A percentile compares a stretch with the other conserved stretches of the same genome.
Evolutionary conservation across 257 asterid genomes (phyloP).

Genomic region (Leonotis leonurus): DNA sequence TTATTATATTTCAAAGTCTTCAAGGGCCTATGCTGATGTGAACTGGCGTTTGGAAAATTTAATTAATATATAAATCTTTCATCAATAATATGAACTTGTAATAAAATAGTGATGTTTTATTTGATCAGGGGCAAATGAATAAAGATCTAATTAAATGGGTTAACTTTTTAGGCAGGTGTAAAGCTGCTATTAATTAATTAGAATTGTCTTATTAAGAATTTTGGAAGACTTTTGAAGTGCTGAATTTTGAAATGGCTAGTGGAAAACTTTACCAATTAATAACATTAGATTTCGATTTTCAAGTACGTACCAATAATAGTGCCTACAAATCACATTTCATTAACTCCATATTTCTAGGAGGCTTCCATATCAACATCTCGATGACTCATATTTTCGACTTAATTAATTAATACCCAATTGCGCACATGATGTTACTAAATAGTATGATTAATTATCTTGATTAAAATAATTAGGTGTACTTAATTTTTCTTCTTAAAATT

Average conservation of each 20-base stretch:
- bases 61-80: slow-evolving; percentile 17
- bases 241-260: slow-evolving; percentile 25
- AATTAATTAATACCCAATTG: background rate
- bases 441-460: background rate
- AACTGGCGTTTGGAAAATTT: slow-evolving; percentile 38
- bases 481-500: background rate
- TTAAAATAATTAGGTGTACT: background rate
- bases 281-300: slow-evolving; percentile 1
- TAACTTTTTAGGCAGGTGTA: slow-evolving; percentile 25
- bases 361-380: background rate
- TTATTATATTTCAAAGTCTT: slow-evolving; percentile 25
- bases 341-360: slow-evolving; percentile 29
- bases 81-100: slow-evolving; percentile 21
- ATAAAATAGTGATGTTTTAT: background rate
- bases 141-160: background rate
- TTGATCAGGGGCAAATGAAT: background rate
- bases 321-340: slow-evolving; percentile 7
- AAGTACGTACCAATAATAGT: slow-evolving; percentile 19
- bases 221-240: slow-evolving; percentile 22
- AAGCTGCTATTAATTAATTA: background rate
- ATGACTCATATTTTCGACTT: slow-evolving; percentile 7
- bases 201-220: slow-evolving; percentile 10
- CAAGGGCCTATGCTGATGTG: slow-evolving; percentile 36
- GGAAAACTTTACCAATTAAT: slow-evolving; percentile 8
- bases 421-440: slow-evolving; percentile 22